Evolutionary conservation across 2,329 filamentous ascomycete genomes (phyloP), one percentile per base, ranked within the genome.

Genomic region (Microcyclosporella mali): DNA sequence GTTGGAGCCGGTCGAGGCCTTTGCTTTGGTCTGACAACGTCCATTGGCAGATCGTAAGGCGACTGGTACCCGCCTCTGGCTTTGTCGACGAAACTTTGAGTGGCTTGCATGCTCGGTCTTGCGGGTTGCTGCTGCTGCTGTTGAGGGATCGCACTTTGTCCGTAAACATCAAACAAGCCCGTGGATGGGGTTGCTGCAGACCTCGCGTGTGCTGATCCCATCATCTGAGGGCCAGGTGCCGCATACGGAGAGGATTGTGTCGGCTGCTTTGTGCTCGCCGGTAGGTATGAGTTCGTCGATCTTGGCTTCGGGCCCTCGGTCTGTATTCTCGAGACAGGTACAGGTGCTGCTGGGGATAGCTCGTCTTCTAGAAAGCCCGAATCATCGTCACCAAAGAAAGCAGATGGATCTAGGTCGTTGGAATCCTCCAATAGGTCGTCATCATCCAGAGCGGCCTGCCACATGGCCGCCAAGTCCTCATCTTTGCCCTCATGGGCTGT

Each of bases 31-130:
- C 84, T 84, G 19, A 84, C 77, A 21, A 98, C 77, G 41, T 95
- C 90, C 66, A 92, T 86, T 3, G 92, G 92, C 15, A 98, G 73
- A 67, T 98, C 94, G 57, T 95, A 98, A 0, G 92, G 92, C 15
- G 90, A 97, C 37, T 84, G 77, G 62, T 98, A 98, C 6, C 90
- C 89, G 43, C 86, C 86, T 66, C 94, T 97, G 2, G 87, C 72
- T 64, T 94, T 94, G 64, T 90, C 84, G 4, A 78, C 87, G 65
- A 95, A 98, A 65, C 90, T 97, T 61, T 94, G 81, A 1, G 69
- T 63, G 28, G 63, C 64, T 31, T 57, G 61, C 17, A 62, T 79
- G 73, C 65, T 80, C 52, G 55, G 75, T 55, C 49, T 75, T 36
- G 67, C 59, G 14, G 68, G 61, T 38, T 60, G 50, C 33, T 53